Base-by-base conservation (phyloP, 208 protist species). In the Porcisia deanei region DNA sequence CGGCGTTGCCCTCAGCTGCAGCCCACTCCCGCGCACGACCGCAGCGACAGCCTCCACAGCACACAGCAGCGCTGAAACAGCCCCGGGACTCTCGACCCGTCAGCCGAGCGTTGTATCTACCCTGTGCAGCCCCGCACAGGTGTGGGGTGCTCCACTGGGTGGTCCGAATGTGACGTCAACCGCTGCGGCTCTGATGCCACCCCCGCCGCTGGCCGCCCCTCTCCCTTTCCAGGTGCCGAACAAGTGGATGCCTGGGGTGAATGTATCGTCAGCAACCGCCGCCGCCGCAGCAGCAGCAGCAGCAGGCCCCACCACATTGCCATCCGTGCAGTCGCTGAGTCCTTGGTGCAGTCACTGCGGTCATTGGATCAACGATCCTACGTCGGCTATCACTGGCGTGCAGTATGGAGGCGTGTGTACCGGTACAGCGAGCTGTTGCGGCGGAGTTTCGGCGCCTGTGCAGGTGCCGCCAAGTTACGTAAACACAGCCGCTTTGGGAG, bases 341-440 rank as follows among this genome's bases (percentile, higher is more conserved):
- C 3, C 66, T 20, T 57, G 47, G 66, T 71, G 66, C 66, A 43
- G 25, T 12, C 66, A 71, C 66, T 71, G 66, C 25, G 66, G 66
- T 57, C 66, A 71, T n/a, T 57, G 66, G 18, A 22, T 53, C 30
- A 45, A 25, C 47, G 25, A n/a, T 3, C 25, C 25, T 55, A n/a
- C 47, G 43, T 45, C 43, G 25, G 12, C 22, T 30, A 41, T 57
- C 66, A n/a, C 47, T 22, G 49, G 47, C 37, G 16, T 49, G 4
- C 47, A 30, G 3, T 67, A 67, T 18, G 41, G 41, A 67, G 63
- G 63, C 63, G 25, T 49, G 39, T 30, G 63, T 30, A 22, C 63
- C 39, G 41, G 63, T 30, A 52, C 63, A 39, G 22, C 63, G 37
- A 43, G 39, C 22, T 16, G 8, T 20, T 22, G 39, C 41, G 41